Conservation (phyloP, 2,329 filamentous ascomycete genomes). For the Dothidotthia symphoricarpi region DNA sequence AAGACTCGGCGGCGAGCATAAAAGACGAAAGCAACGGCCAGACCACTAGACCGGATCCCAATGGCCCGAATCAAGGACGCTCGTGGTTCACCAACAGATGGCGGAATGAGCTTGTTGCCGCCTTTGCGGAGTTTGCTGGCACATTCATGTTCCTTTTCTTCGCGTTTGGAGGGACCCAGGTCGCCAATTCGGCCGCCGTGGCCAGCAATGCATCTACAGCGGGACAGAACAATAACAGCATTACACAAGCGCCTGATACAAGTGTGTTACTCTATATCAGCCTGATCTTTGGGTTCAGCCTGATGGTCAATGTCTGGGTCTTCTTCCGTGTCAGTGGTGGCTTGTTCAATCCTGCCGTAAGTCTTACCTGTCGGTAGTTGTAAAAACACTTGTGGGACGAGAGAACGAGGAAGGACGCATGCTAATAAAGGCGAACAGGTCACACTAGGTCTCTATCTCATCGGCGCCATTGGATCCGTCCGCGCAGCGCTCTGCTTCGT, state of each 20-base stretch:
- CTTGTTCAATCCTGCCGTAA: slow-evolving; percentile 43
- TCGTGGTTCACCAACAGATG: slow-evolving; percentile 16
- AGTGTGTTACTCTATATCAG: slow-evolving; percentile 39
- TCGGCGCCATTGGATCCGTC: slow-evolving; percentile 24
- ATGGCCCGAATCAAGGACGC: slow-evolving; percentile 5
- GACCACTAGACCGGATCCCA: no score
- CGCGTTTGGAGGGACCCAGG: slow-evolving; percentile 40
- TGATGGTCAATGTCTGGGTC: slow-evolving; percentile 44
- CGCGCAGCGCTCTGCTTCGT: slow-evolving; percentile 36
- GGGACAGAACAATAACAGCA: slow-evolving; percentile 22
- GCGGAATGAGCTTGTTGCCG: slow-evolving; percentile 40
- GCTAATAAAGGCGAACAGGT: slow-evolving; percentile 22
- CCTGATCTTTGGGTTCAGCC: slow-evolving; percentile 39
- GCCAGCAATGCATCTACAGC: slow-evolving; percentile 20
- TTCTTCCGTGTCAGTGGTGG: slow-evolving; percentile 43
- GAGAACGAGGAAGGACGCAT: background rate
- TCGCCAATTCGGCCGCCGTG: slow-evolving; percentile 36
- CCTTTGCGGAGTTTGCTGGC: slow-evolving; percentile 39
- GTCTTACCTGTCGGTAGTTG: slow-evolving; percentile 6
- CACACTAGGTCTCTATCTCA: slow-evolving; percentile 39
- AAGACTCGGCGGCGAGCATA: background rate
- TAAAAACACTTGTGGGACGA: background rate
- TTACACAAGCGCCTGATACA: slow-evolving; percentile 35
- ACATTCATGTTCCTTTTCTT: slow-evolving; percentile 46
- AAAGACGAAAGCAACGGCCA: background rate